Percentiles rank a stretch among this genome's conserved stretches.
Evolutionary conservation across 441 rosid species (phyloP).

Genomic region (Arabidopsis hybrid): DNA sequence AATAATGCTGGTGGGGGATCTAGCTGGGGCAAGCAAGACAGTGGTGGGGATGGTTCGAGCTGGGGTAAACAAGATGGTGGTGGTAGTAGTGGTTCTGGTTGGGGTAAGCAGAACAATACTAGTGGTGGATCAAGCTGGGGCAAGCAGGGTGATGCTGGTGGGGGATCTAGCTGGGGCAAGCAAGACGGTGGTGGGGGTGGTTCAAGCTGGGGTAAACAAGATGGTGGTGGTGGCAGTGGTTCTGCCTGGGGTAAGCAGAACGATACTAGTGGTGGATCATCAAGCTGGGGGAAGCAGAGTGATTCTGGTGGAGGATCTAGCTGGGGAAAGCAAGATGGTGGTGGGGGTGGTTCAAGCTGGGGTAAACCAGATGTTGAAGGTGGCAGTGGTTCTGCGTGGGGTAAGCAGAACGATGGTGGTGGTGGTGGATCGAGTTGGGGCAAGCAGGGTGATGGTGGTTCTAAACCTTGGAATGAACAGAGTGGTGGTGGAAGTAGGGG

Average conservation of each 20-base stretch:
- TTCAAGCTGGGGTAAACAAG: constrained; percentile 36
- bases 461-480: constrained; percentile 43
- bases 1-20: constrained; percentile 26
- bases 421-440: constrained; percentile 44
- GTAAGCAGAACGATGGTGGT: constrained; percentile 35
- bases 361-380: constrained; percentile 19
- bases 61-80: constrained; percentile 16
- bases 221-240: neutral
- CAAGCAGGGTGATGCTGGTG: constrained; percentile 8
- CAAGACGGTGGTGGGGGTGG: constrained; percentile 40
- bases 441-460: constrained; percentile 42
- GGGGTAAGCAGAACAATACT: neutral
- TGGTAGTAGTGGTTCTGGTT: neutral
- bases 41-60: constrained; percentile 35
- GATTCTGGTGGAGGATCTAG: constrained; percentile 26
- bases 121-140: constrained; percentile 34
- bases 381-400: constrained; percentile 45
- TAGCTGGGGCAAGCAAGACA: constrained; percentile 47
- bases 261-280: neutral
- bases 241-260: neutral
- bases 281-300: constrained; percentile 26
- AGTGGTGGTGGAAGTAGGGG: constrained; percentile 42
- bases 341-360: constrained; percentile 42
- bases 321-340: constrained; percentile 47
- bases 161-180: constrained; percentile 45